phyloP scores from a whole-genome alignment of 2,329 filamentous ascomycete species.

The Phialemoniopsis sp. region DNA sequence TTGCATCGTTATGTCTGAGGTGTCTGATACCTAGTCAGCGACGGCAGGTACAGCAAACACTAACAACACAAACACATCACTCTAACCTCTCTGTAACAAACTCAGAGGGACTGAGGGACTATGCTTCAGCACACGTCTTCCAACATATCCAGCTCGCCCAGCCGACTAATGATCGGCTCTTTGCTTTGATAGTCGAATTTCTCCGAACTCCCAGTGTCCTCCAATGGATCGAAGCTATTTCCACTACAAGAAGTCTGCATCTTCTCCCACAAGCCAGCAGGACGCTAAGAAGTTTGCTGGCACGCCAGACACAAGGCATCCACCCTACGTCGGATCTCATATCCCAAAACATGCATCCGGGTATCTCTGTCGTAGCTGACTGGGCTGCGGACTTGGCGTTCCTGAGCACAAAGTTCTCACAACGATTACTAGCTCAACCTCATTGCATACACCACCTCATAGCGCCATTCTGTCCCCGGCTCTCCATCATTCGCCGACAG shows the following conservation, averaged over 20 bases:
- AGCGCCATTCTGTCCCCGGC: slow-evolving; percentile 16
- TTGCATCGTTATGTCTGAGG: slow-evolving; percentile 18
- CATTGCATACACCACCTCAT: slow-evolving; percentile 16
- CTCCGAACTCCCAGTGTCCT: slow-evolving; percentile 10
- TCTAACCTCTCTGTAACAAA: no score
- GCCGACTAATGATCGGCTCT: slow-evolving; percentile 9
- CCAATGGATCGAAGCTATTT: slow-evolving; percentile 14
- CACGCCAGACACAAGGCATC: slow-evolving; percentile 7
- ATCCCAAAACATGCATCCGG: no score
- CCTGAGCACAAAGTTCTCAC: slow-evolving; percentile 15
- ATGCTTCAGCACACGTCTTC: slow-evolving; percentile 16
- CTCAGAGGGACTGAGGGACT: no score
- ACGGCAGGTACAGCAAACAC: no score
- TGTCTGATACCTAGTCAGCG: slow-evolving; percentile 12
- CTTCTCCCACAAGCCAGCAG: slow-evolving; percentile 16
- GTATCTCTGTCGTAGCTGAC: no score
- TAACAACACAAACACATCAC: no score
- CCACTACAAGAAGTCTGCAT: slow-evolving; percentile 9
- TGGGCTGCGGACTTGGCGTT: slow-evolving; percentile 16
- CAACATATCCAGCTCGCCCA: slow-evolving; percentile 11
- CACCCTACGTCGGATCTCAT: slow-evolving; percentile 1
- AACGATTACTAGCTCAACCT: slow-evolving; percentile 6
- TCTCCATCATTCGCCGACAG: slow-evolving; percentile 14
- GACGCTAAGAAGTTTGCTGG: slow-evolving; percentile 8
- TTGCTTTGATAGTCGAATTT: slow-evolving; percentile 12